Percentiles rank a stretch among this genome's conserved stretches.
These are phyloP conservation scores for Cercospora berteroae DNA, from an alignment of 2,329 filamentous ascomycete genomes.

Conservation along the genomic window DNA sequence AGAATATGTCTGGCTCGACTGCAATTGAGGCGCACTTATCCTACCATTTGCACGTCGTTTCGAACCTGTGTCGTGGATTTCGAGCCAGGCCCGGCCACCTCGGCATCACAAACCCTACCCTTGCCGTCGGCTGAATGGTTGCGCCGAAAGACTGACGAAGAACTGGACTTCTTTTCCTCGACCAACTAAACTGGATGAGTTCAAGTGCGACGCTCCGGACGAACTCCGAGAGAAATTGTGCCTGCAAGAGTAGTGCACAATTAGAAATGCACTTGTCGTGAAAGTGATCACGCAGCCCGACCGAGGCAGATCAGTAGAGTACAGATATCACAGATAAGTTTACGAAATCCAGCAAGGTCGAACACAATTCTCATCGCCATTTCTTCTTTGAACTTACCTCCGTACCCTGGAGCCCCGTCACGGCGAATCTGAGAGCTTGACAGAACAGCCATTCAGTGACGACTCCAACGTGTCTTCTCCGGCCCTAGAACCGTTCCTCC, in stretches of 20 bases:
- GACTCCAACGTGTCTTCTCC: neutral
- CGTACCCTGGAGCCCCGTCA: neutral
- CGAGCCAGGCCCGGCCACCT: neutral
- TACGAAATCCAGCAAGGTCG: neutral
- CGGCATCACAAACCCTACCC: neutral
- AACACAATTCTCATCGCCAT: neutral
- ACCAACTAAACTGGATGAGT: neutral
- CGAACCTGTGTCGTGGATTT: no score
- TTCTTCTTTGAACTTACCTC: neutral
- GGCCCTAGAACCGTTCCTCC: conserved; percentile 7
- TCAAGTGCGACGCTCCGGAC: neutral
- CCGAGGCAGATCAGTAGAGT: neutral
- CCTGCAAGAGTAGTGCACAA: neutral
- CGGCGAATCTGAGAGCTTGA: no score
- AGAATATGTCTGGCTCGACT: no score
- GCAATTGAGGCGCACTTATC: no score
- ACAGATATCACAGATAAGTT: neutral
- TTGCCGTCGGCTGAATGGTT: conserved; percentile 1
- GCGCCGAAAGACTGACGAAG: neutral
- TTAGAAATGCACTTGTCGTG: neutral
- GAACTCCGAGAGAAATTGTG: neutral
- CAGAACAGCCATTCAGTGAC: neutral
- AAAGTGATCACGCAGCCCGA: neutral
- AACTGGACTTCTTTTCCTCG: neutral
- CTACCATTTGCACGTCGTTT: no score